Evolutionary conservation across 192 early-diverging fungal genomes (phyloP), one percentile per base, ranked within the genome.

Genomic region (Martensiomyces pterosporus): DNA sequence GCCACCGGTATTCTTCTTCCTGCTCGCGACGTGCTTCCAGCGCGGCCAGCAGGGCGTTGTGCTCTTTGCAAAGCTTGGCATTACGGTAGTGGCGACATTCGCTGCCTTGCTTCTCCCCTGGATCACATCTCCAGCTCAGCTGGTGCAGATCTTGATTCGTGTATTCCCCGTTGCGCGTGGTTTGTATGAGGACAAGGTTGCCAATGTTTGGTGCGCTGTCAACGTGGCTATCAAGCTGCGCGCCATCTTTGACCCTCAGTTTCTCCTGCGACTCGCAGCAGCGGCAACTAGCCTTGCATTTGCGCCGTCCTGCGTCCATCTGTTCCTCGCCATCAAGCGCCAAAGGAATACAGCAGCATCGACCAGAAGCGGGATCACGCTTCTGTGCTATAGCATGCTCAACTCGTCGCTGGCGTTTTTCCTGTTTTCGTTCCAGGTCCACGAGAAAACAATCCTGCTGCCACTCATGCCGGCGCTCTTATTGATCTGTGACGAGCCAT

Each of bases 171-270:
- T 99, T 7, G 81, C 84, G 12, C 83, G 96, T 22, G 96, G 96
- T 0, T 67, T 99, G 13, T 99, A 93, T 64, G 94, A 99, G 62
- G 96, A 99, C 75, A 99, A 99, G 64, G 96, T 99, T 2, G 93
- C 92, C 32, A 99, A 96, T 55, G 56, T 99, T 7, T 99, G 96
- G 96, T 99, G 96, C 57, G 88, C 93, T 0, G 33, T 92, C 2
- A 94, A 86, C 38, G 80, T 95, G 2, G 69, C 82, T 9, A 56
- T 99, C 50, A 97, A 97, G 51, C 52, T 95, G 38, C 85, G 88
- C 9, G 65, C 80, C 5, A 49, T 89, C 14, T 82, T 90, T 49
- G 56, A 64, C 14, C 48, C 84, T 18, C 58, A 80, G 24, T 27
- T 72, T 3, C 77, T 93, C 1, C 65, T 91, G 12, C 73, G 78